phyloP scores from a whole-genome alignment of 768 basidiomycete genomes.

The Cyclocybe cylindracea region DNA sequence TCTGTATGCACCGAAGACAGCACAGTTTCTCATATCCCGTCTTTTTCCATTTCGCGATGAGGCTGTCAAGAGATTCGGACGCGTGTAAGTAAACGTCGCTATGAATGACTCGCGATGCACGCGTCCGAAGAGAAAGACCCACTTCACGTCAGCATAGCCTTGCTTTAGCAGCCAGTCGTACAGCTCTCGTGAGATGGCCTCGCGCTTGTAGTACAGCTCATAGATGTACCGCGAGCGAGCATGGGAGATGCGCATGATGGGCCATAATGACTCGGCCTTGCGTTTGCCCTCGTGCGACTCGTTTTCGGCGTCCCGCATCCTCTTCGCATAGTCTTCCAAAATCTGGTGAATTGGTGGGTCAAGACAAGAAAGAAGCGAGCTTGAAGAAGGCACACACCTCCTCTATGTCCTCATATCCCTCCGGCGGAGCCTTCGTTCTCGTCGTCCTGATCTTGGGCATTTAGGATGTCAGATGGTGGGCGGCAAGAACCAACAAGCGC shows the following conservation, averaged over 20 bases:
- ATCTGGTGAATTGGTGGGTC: conserved; percentile 49
- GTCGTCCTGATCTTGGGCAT: conserved; percentile 96
- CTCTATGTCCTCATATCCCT: conserved; percentile 95
- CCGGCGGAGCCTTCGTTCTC: conserved; percentile 92
- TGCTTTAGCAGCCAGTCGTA: conserved; percentile 99
- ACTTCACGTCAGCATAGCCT: conserved; percentile 97
- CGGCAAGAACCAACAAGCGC: neutral
- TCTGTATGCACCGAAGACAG: conserved; percentile 96
- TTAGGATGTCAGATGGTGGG: conserved; percentile 20
- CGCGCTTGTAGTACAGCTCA: conserved; percentile 97
- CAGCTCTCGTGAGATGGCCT: conserved; percentile 88
- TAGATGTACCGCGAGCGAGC: conserved; percentile 96
- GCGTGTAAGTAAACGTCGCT: neutral
- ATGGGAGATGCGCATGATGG: conserved; percentile 98
- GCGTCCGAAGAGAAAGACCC: neutral
- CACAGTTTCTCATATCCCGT: conserved; percentile 97
- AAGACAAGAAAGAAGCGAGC: neutral
- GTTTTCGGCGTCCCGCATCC: conserved; percentile 99
- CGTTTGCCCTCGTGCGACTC: conserved; percentile 99
- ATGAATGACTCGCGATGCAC: neutral
- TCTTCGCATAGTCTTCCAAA: conserved; percentile 97
- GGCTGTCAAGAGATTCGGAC: conserved; percentile 42
- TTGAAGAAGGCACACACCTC: conserved; percentile 43
- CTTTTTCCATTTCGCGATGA: conserved; percentile 99
- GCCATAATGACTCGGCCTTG: conserved; percentile 91